Base-by-base conservation (phyloP, 2,329 filamentous ascomycete species). In the Cladophialophora carrionii region DNA sequence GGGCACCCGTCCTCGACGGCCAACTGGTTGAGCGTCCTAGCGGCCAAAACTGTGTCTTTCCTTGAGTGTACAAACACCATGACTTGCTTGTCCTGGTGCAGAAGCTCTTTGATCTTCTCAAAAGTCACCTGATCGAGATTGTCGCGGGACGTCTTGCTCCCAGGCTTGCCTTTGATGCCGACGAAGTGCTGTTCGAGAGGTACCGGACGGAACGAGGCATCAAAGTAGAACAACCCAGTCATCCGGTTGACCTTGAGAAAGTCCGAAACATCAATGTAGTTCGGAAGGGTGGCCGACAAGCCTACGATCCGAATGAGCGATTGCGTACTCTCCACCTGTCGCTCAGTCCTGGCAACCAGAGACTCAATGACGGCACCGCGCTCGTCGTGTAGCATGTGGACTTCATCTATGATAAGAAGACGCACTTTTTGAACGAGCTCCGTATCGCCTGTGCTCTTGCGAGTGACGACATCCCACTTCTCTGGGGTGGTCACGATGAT, bases 51-150 rank as follows among this genome's bases (percentile, higher is more conserved):
- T 0, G 96, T 99, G 72, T 99, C 96, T 75, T 96, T 93, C 29
- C 95, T 86, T 0, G 94, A 97, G 76, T 99, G 96, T 10, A 99
- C 96, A 76, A 99, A 99, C 0, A 99, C 94, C 96, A 99, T 99
- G 70, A 99, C 86, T 76, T 99, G 95, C 73, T 99, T 95, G n/a
- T 91, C 93, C 64, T 84, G 82, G 74, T 92, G 87, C 2, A 99
- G 83, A 93, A 99, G 97, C 59, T 95, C 90, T 71, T 88, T 89
- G 54, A 97, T 92, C 75, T 99, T 99, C 71, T 98, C 93, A 74
- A 96, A 99, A 0, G 92, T 88, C 2, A 92, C 88, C 26, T 84
- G 84, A 71, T 99, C 95, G 31, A 99, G 81, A 70, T 98, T 98
- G 43, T 97, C 94, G 63, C 90, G 88, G 8, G 91, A 93, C 65